phyloP scores from a whole-genome alignment of 257 asterid species.

The Eustoma russellianum region DNA sequence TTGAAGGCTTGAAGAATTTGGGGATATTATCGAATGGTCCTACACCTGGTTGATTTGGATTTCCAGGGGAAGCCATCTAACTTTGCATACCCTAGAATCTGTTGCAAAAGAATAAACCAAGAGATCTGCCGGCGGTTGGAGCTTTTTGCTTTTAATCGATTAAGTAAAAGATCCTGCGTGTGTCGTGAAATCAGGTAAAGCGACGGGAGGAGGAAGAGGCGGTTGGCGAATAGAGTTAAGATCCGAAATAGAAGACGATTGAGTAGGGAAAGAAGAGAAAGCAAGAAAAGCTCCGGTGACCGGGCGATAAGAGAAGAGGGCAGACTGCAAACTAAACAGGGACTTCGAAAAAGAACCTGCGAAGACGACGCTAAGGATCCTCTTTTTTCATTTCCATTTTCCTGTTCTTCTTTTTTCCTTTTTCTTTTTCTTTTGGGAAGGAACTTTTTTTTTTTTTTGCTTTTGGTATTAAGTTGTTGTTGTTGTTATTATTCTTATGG shows the following conservation, averaged over 20 bases:
- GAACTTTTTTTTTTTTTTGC: neutral
- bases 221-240: constrained; percentile 7
- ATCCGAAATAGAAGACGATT: constrained; percentile 9
- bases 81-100: neutral
- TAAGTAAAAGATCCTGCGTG: neutral
- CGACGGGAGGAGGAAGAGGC: neutral
- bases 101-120: neutral
- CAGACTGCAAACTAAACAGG: neutral
- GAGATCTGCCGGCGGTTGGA: neutral
- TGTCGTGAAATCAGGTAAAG: too few relatives aligned
- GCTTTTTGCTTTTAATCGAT: neutral
- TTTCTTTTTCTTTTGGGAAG: neutral
- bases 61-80: constrained; percentile 72
- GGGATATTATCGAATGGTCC: constrained; percentile 51
- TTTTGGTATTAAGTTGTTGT: too few relatives aligned
- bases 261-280: neutral
- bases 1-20: constrained; percentile 48
- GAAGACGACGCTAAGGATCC: neutral
- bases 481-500: too few relatives aligned
- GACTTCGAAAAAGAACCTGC: neutral
- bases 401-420: too few relatives aligned
- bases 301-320: neutral
- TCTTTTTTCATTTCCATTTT: neutral
- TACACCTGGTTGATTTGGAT: constrained; percentile 66
- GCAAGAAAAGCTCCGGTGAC: neutral